Conservation (phyloP, 1,139 yeast species). For the Kurtzmaniella natalensis region DNA sequence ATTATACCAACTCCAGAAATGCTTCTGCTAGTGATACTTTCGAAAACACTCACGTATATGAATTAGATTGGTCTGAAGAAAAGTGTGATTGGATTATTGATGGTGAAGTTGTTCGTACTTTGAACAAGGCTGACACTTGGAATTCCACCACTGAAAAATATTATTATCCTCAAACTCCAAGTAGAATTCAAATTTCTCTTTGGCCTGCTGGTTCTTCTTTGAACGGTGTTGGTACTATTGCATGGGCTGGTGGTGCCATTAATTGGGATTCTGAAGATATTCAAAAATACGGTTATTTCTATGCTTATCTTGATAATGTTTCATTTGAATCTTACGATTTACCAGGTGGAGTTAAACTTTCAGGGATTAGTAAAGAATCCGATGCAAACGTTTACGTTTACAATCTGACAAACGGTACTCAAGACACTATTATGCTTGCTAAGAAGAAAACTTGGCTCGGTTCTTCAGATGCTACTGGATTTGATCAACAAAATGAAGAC, state of each 20-base stretch:
- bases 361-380: constrained; percentile 33
- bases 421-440: constrained; percentile 50
- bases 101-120: constrained; percentile 64
- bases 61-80: constrained; percentile 81
- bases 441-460: constrained; percentile 59
- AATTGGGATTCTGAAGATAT: constrained; percentile 82
- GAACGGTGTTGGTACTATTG: constrained; percentile 71
- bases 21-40: constrained; percentile 50
- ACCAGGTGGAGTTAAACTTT: constrained; percentile 43
- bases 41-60: constrained; percentile 70
- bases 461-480: constrained; percentile 58
- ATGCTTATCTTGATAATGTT: constrained; percentile 57
- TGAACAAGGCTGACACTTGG: constrained; percentile 61
- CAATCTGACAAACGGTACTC: constrained; percentile 44
- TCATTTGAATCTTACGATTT: constrained; percentile 65
- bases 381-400: constrained; percentile 50
- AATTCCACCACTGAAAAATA: constrained; percentile 58
- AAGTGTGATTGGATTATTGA: constrained; percentile 69
- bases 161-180: constrained; percentile 86
- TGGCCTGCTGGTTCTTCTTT: constrained; percentile 88
- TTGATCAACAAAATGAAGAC: constrained; percentile 46
- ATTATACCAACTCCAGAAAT: constrained; percentile 58
- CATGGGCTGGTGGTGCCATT: constrained; percentile 91
- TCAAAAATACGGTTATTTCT: constrained; percentile 70
- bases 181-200: constrained; percentile 76